Evolutionary conservation across 257 asterid species (phyloP), one percentile per base, ranked within the genome.

Genomic region (Scutellaria minor): DNA sequence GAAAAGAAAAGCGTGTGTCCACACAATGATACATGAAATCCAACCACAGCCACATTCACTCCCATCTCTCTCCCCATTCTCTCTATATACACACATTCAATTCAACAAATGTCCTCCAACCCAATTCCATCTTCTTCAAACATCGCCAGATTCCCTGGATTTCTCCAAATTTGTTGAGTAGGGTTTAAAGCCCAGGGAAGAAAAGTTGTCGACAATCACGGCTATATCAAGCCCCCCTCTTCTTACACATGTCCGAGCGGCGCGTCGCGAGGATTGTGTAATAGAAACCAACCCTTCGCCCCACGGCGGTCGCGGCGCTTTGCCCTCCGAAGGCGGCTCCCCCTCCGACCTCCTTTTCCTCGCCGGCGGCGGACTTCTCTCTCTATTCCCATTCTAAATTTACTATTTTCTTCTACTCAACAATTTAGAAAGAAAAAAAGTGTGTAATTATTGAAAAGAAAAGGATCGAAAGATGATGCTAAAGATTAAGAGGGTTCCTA

Each of bases 301-400:
- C 86, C 96, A 94, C 97, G 97, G 99, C 66, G 99, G 99, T 78
- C 97, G 97, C 63, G 99, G 99, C 20, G 99, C 99, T 10, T 79
- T 87, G 75, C 97, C 97, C 14, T 88, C 99, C 37, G 97, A 89
- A 88, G 99, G 99, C 83, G 99, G 99, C 64, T 83, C 87, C 71
- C 99, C 97, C 56, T 94, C 99, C 78, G 97, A 91, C 86, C 97
- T 94, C 80, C 97, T 89, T 75, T 94, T 94, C 88, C 97, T 94
- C 27, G 97, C 99, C 78, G 98, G 98, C 85, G 99, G 99, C 70
- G 99, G 98, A 4, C 37, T 51, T 0, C 0, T 22, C 13, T 12
- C 0, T 22, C 13, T 12, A 41, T 66, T 64, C 53, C 9, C 37
- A 4, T 22, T 37, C 22, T 18, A 22, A 40, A 50, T 24, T 1